Conservation (phyloP, 768 basidiomycete species). For the Serendipita sp. region DNA sequence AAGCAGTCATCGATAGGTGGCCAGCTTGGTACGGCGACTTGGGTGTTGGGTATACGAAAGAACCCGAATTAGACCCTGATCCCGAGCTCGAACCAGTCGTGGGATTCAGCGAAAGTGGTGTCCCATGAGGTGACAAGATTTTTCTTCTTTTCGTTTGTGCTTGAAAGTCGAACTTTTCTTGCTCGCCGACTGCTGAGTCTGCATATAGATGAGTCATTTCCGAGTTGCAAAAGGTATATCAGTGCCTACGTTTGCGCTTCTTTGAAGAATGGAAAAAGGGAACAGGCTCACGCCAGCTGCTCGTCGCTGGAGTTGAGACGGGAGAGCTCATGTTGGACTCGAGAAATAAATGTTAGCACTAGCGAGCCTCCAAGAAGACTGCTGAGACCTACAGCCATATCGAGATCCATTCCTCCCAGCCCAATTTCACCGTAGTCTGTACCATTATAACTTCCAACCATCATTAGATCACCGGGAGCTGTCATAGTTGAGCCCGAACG, state of each 20-base stretch:
- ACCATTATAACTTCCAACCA: neutral
- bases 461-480: neutral
- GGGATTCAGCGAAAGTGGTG: neutral
- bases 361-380: neutral
- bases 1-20: neutral
- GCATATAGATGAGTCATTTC: neutral
- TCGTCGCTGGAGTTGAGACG: neutral
- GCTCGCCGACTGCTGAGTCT: neutral
- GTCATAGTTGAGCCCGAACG: neutral
- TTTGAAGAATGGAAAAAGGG: slow-evolving; percentile 1
- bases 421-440: neutral
- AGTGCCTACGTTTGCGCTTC: neutral
- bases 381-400: neutral
- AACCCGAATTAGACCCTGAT: neutral
- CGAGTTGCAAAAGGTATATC: neutral
- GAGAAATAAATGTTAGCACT: no score
- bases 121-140: neutral
- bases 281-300: neutral
- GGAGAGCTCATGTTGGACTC: slow-evolving; percentile 5
- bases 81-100: neutral
- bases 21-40: neutral
- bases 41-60: neutral
- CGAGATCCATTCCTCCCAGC: neutral
- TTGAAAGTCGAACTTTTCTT: neutral
- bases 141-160: neutral